Evolutionary conservation across 2,329 filamentous ascomycete species (phyloP).

Genomic region (Ophiostoma tasmaniense): DNA sequence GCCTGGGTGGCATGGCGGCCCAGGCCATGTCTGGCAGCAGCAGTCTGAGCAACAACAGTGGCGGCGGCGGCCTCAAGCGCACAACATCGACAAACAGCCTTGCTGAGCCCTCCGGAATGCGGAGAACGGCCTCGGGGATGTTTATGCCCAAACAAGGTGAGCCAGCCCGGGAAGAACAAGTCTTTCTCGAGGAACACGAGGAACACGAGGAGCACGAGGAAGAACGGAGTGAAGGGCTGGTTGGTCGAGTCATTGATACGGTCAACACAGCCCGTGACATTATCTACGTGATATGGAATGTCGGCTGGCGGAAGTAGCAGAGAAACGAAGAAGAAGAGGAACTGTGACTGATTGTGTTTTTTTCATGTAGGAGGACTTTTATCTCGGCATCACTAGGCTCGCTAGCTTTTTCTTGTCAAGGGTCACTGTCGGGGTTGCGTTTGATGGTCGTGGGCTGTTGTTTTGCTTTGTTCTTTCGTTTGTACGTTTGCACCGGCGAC

Average conservation of each 20-base stretch:
- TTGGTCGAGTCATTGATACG: conserved; percentile 75
- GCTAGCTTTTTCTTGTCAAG: conserved; percentile 2
- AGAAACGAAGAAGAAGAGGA: neutral
- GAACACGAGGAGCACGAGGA: neutral
- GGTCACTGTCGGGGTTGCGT: too few species aligned
- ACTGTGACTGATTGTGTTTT: conserved; percentile 14
- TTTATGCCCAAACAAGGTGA: conserved; percentile 81
- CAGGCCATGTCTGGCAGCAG: neutral
- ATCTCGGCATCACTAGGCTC: conserved; percentile 16
- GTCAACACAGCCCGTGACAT: conserved; percentile 65
- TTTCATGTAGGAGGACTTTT: conserved; percentile 18
- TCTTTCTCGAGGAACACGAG: neutral
- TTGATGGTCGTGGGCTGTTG: conserved; percentile 6
- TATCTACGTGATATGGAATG: conserved; percentile 64
- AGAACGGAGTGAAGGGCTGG: conserved; percentile 50
- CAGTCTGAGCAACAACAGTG: neutral
- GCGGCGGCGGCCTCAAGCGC: conserved; percentile 32
- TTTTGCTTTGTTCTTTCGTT: conserved; percentile 6
- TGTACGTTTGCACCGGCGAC: neutral
- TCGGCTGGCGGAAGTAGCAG: conserved; percentile 50
- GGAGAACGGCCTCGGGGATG: conserved; percentile 78
- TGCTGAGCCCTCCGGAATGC: conserved; percentile 54
- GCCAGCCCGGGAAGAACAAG: conserved; percentile 31
- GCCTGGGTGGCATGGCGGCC: conserved; percentile 2
- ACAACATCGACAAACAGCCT: conserved; percentile 42